A percentile compares a stretch with the other conserved stretches of the same genome.
These are phyloP conservation scores for Globomyces sp. DNA, from an alignment of 371 early-diverging fungal genomes.

Conservation along the genomic window DNA sequence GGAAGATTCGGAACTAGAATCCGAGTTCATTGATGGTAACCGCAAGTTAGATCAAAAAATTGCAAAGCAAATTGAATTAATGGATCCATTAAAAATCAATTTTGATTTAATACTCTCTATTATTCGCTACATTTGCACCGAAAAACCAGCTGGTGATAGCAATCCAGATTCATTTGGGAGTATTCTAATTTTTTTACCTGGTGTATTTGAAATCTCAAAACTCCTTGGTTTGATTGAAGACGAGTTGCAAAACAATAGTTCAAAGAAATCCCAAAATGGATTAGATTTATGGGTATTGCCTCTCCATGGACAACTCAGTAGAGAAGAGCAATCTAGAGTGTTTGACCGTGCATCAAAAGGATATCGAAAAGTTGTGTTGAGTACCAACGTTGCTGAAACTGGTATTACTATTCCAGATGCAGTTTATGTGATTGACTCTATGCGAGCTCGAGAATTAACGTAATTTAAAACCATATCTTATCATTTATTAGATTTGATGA, in stretches of 20 bases:
- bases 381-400: constrained; percentile 95
- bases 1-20: constrained; percentile 13
- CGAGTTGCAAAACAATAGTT: constrained; percentile 12
- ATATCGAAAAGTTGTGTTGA: constrained; percentile 71
- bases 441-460: constrained; percentile 71
- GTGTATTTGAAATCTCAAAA: constrained; percentile 65
- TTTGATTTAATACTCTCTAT: constrained; percentile 66
- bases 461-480: no score
- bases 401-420: constrained; percentile 95
- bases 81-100: constrained; percentile 67
- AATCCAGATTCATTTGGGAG: constrained; percentile 30
- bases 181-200: constrained; percentile 79
- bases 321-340: constrained; percentile 63
- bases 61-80: constrained; percentile 32
- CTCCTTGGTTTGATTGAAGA: constrained; percentile 25
- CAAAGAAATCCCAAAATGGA: not conserved
- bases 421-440: constrained; percentile 89
- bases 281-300: constrained; percentile 32
- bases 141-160: constrained; percentile 39
- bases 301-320: constrained; percentile 71
- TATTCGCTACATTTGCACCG: constrained; percentile 42
- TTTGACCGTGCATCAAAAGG: constrained; percentile 60
- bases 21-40: no score
- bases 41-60: constrained; percentile 36
- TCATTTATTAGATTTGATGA: constrained; percentile 55